Evolutionary conservation across 495 filamentous ascomycete genomes (phyloP).

Genomic region (Parmelia sp.): DNA sequence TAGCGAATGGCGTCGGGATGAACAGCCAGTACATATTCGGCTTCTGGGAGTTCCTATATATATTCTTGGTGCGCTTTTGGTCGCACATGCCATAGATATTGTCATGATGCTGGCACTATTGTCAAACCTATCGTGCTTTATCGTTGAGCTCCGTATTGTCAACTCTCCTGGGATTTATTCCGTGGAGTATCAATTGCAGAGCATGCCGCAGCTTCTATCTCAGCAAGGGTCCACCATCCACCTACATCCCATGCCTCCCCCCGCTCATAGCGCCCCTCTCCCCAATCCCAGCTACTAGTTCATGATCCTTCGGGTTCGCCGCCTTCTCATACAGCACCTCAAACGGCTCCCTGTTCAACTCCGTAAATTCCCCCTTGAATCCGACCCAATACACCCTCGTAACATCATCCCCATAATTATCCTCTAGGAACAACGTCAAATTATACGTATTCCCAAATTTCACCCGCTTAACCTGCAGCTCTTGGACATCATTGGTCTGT

Average conservation of each 20-base stretch:
- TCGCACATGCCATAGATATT: not conserved
- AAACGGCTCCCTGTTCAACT: constrained; percentile 71
- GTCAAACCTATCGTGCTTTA: not conserved
- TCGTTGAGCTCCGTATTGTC: not conserved
- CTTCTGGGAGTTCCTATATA: not conserved
- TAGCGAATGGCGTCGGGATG: constrained; percentile 19
- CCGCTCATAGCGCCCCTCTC: constrained; percentile 29
- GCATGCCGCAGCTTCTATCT: not conserved
- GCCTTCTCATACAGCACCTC: constrained; percentile 90
- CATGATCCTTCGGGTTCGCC: constrained; percentile 83
- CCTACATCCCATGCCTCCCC: constrained; percentile 25
- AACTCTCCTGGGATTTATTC: not conserved
- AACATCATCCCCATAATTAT: constrained; percentile 59
- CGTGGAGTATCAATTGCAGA: not conserved
- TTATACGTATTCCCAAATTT: constrained; percentile 76
- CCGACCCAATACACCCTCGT: constrained; percentile 77
- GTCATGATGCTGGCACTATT: too few species aligned
- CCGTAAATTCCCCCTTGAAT: constrained; percentile 89
- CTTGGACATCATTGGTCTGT: constrained; percentile 75
- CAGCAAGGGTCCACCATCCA: not conserved
- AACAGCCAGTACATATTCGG: not conserved
- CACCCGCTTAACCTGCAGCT: constrained; percentile 76
- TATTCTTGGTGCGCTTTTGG: too few species aligned
- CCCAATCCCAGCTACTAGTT: constrained; percentile 43
- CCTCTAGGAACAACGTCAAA: constrained; percentile 75